A percentile compares a stretch with the other conserved stretches of the same genome.
Evolutionary conservation across 2,329 filamentous ascomycete genomes (phyloP).

Genomic region (Diaporthe australafricana): DNA sequence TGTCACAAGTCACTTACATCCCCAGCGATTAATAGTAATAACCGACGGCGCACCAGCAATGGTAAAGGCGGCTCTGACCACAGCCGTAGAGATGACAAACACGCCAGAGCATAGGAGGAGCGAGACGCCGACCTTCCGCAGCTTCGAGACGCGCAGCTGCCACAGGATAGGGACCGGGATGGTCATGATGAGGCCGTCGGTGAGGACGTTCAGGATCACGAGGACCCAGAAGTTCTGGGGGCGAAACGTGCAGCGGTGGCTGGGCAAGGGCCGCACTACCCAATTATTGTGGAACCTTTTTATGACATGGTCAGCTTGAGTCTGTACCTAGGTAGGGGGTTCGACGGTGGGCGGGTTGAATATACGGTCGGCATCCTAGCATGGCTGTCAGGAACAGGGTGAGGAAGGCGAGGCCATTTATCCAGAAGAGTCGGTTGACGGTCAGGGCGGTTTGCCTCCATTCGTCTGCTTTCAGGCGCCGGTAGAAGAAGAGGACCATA

Average conservation of each 20-base stretch:
- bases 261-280: slow-evolving; percentile 41
- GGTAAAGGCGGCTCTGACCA: slow-evolving; percentile 41
- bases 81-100: slow-evolving; percentile 44
- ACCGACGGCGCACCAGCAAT: slow-evolving; percentile 40
- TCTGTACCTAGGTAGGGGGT: neutral
- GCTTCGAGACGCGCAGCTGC: slow-evolving; percentile 40
- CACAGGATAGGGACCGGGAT: slow-evolving; percentile 44
- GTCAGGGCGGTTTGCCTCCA: slow-evolving; percentile 34
- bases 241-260: slow-evolving; percentile 28
- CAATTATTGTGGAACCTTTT: slow-evolving; percentile 40
- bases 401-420: slow-evolving; percentile 39
- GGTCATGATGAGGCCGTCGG: slow-evolving; percentile 43
- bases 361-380: slow-evolving; percentile 29
- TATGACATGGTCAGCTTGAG: neutral
- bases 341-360: neutral
- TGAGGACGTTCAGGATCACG: slow-evolving; percentile 42
- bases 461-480: slow-evolving; percentile 42
- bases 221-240: slow-evolving; percentile 34
- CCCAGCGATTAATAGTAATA: slow-evolving; percentile 44
- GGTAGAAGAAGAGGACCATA: slow-evolving; percentile 44
- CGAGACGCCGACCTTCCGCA: slow-evolving; percentile 35
- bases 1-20: neutral
- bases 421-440: slow-evolving; percentile 38
- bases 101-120: slow-evolving; percentile 43
- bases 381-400: slow-evolving; percentile 33